Evolutionary conservation across 768 basidiomycete genomes (phyloP).

Genomic region (Lepiota brunneoincarnata): DNA sequence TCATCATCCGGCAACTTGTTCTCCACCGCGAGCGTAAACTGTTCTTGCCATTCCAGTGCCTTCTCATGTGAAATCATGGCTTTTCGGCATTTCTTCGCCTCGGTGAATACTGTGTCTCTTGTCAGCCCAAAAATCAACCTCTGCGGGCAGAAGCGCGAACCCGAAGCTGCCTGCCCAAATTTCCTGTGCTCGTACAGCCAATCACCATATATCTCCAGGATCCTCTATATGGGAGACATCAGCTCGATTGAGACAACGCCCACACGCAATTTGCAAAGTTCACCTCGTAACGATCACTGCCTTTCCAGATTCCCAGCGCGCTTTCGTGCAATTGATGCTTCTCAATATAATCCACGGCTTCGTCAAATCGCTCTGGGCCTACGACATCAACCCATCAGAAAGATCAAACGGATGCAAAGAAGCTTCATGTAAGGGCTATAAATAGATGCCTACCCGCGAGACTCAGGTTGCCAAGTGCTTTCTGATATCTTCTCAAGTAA

Average conservation of each 20-base stretch:
- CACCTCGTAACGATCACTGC: conserved; percentile 62
- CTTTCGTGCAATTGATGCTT: conserved; percentile 70
- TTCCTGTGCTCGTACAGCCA: conserved; percentile 86
- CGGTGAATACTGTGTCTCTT: conserved; percentile 58
- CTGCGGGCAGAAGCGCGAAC: conserved; percentile 36
- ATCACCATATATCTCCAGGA: conserved; percentile 77
- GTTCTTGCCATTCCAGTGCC: conserved; percentile 85
- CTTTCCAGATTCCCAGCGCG: conserved; percentile 75
- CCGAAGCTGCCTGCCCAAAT: conserved; percentile 78
- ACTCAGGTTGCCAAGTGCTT: conserved; percentile 72
- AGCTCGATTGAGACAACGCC: not conserved
- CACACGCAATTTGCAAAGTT: conserved; percentile 15
- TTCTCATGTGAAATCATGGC: conserved; percentile 89
- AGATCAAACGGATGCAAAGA: not conserved
- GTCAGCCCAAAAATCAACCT: not conserved
- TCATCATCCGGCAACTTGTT: conserved; percentile 52
- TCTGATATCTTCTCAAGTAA: conserved; percentile 73
- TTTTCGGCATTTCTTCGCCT: conserved; percentile 60
- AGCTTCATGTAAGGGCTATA: not conserved
- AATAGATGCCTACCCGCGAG: conserved; percentile 53
- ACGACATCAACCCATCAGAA: not conserved
- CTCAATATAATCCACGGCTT: conserved; percentile 79
- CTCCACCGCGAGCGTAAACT: conserved; percentile 75
- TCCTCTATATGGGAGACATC: conserved; percentile 38
- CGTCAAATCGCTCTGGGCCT: conserved; percentile 74